Base-by-base conservation (phyloP, 306 rosid genomes). In the Casuarina glauca region DNA sequence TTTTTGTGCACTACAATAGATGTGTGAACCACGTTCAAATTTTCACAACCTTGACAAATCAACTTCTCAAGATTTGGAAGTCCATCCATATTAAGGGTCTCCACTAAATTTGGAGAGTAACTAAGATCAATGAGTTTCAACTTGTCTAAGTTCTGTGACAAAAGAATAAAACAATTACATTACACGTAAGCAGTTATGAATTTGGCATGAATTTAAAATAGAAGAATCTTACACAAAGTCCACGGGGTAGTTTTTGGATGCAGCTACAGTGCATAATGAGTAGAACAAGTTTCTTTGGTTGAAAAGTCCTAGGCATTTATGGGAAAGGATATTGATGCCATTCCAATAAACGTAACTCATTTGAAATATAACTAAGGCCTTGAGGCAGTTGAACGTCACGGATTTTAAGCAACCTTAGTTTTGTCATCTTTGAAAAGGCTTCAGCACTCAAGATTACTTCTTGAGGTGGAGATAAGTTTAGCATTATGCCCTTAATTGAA, bases 121-220 rank as follows among this genome's bases (percentile, higher is more conserved):
- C 78, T 76, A 70, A 81, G 66, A 72, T 81, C 81, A 10, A 81
- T 26, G 26, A 72, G 43, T 61, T 76, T 81, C 63, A 81, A 53
- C 54, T 54, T 72, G 35, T 60, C 32, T 26, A 26, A 26, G 32
- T 26, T 26, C 1, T 26, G 32, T 26, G 1, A 26, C 32, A 26
- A 26, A 26, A 43, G 72, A 81, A 51, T 3, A 15, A 74, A 76
- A 52, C 13, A 16, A 32, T 13, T 48, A 62, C 32, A 26, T 26
- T 26, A 13, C 12, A 32, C 13, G 13, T 7, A 9, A 48, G 26
- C 0, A 35, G n/a, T 32, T 72, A n/a, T 66, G 46, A 72, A 48
- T 1, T 6, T 41, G 9, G 48, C 7, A 48, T 5, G 5, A 75
- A 52, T 46, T 2, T 12, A 4, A 12, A 32, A 32, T 35, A 50